A percentile compares a stretch with the other conserved stretches of the same genome.
Conservation (phyloP, 257 asterid genomes). For the Jacaranda copaia region DNA sequence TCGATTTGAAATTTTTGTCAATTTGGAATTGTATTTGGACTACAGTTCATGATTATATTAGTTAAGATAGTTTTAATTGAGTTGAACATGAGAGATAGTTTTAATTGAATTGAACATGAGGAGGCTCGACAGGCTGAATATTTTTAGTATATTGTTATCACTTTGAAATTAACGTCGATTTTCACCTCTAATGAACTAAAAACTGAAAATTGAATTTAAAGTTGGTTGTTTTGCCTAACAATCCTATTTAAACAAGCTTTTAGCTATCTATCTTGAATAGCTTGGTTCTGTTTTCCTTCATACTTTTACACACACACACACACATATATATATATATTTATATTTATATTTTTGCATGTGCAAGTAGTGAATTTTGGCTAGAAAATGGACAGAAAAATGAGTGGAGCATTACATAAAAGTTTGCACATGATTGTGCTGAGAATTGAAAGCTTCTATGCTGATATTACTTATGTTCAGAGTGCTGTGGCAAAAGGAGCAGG, state of each 20-base stretch:
- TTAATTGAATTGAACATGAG: no score
- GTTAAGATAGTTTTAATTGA: no score
- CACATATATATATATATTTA: no score
- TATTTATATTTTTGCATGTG: neutral
- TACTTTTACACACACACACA: neutral
- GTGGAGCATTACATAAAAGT: slow-evolving; percentile 43
- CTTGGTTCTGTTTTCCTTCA: neutral
- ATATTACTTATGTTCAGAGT: slow-evolving; percentile 57
- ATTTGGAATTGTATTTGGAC: neutral
- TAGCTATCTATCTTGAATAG: neutral
- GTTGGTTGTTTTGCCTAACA: neutral
- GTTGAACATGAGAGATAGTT: no score
- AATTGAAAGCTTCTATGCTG: slow-evolving; percentile 47
- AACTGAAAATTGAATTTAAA: no score
- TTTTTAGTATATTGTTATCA: neutral
- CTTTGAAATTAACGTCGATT: neutral
- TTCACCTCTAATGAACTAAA: neutral
- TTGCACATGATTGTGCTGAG: slow-evolving; percentile 37
- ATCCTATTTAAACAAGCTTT: neutral
- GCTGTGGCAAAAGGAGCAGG: slow-evolving; percentile 83
- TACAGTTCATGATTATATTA: neutral
- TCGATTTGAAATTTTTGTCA: neutral
- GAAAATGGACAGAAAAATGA: slow-evolving; percentile 48
- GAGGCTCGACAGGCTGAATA: neutral
- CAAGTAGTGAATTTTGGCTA: neutral